Conservation (phyloP, 345 rosid species). For the Arabidopsis thaliana region DNA sequence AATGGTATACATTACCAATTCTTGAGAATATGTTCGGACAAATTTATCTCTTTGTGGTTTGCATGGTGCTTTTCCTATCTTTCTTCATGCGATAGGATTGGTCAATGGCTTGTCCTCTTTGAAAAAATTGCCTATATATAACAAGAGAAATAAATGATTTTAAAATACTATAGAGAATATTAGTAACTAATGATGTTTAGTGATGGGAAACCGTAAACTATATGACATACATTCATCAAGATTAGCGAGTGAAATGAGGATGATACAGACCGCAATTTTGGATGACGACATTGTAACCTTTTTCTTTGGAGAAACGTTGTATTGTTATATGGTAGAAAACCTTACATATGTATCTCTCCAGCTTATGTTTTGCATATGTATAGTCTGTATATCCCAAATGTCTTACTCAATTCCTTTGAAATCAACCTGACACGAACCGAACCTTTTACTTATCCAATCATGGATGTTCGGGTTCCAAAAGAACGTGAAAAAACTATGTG, state of each 20-base stretch:
- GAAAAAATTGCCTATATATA: background rate
- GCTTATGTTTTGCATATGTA: too few relatives aligned
- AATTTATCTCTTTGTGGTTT: background rate
- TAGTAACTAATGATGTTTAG: background rate
- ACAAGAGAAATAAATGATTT: background rate
- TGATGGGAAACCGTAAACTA: background rate
- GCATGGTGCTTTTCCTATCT: background rate
- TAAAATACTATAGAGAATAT: too few relatives aligned
- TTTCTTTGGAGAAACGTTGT: background rate
- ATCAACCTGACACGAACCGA: too few relatives aligned
- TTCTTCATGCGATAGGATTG: background rate
- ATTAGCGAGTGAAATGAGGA: background rate
- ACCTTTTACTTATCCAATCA: too few relatives aligned
- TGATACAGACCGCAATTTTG: conserved; percentile 2
- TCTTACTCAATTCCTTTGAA: too few relatives aligned
- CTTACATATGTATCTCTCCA: background rate
- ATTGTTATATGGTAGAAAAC: background rate
- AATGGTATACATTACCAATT: too few relatives aligned
- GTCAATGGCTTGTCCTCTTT: background rate
- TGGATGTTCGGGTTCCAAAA: too few relatives aligned
- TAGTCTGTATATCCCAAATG: too few relatives aligned
- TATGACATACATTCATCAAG: conserved; percentile 15
- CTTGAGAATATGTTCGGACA: background rate
- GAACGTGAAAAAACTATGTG: too few relatives aligned
- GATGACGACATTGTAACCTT: background rate